Conservation (phyloP, 2,329 filamentous ascomycete genomes). For the Paecilomyces sp. region DNA sequence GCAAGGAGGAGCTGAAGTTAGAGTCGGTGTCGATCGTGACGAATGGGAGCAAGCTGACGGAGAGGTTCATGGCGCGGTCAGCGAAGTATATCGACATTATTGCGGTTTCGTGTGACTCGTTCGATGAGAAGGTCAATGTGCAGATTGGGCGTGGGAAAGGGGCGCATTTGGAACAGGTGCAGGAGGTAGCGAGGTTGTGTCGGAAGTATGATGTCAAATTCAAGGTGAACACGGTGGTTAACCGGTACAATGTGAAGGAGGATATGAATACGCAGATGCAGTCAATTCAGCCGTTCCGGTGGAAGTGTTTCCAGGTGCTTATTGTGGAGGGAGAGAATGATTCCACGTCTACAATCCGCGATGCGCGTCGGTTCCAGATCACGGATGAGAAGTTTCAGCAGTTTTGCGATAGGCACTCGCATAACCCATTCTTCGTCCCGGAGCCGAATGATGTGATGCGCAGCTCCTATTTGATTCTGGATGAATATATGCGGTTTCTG, state of each 20-base stretch:
- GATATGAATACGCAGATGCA: conserved; percentile 39
- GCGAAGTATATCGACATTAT: conserved; percentile 46
- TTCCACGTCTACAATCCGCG: conserved; percentile 28
- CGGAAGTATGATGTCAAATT: conserved; percentile 43
- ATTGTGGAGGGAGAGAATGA: conserved; percentile 49
- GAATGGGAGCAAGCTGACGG: conserved; percentile 44
- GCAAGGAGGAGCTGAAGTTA: conserved; percentile 42
- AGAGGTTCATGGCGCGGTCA: conserved; percentile 37
- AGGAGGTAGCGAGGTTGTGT: conserved; percentile 41
- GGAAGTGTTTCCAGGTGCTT: conserved; percentile 52
- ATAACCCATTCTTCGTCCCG: conserved; percentile 38
- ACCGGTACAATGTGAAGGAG: conserved; percentile 43
- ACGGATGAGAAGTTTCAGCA: conserved; percentile 39
- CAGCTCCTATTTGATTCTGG: conserved; percentile 45
- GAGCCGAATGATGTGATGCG: conserved; percentile 48
- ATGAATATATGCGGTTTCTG: conserved; percentile 47
- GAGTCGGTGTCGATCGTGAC: conserved; percentile 49
- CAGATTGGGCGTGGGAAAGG: conserved; percentile 46
- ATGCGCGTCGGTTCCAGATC: conserved; percentile 41
- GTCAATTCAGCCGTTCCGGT: conserved; percentile 43
- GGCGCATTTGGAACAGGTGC: conserved; percentile 40
- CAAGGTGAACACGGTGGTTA: conserved; percentile 53
- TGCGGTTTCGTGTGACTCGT: conserved; percentile 51
- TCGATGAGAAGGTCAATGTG: conserved; percentile 44
- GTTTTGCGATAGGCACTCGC: conserved; percentile 41